Evolutionary conservation across 208 protist genomes (phyloP).

Genomic region (Kentomonas sorsogonicus): DNA sequence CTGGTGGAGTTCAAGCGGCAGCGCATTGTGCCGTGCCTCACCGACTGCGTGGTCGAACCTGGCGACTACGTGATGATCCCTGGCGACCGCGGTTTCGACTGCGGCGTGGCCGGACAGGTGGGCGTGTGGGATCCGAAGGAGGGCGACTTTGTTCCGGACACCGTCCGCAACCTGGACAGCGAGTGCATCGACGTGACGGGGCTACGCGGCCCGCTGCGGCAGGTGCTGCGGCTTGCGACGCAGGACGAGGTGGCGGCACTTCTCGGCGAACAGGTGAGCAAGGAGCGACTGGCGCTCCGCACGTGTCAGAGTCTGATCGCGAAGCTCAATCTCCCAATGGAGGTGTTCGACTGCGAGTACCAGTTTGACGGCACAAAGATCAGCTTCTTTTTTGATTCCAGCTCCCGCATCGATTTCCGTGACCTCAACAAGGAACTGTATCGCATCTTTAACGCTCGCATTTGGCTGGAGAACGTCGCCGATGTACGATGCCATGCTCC

Average conservation of each 20-base stretch:
- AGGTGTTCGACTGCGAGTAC: slow-evolving; percentile 82
- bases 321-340: slow-evolving; percentile 52
- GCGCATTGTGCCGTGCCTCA: slow-evolving; percentile 42
- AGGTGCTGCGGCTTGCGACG: slow-evolving; percentile 56
- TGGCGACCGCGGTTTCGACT: slow-evolving; percentile 76
- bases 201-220: slow-evolving; percentile 23
- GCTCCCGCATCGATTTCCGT: slow-evolving; percentile 65
- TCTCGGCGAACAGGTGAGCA: slow-evolving; percentile 45
- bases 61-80: slow-evolving; percentile 76
- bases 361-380: slow-evolving; percentile 89
- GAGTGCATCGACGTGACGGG: slow-evolving; percentile 18
- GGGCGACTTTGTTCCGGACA: slow-evolving; percentile 11
- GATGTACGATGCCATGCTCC: too few species aligned
- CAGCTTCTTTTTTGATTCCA: slow-evolving; percentile 82
- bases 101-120: slow-evolving; percentile 65
- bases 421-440: slow-evolving; percentile 72
- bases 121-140: slow-evolving; percentile 27
- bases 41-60: slow-evolving; percentile 16
- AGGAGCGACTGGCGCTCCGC: slow-evolving; percentile 63
- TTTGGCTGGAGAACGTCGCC: slow-evolving; percentile 89
- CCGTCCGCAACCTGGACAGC: slow-evolving; percentile 15
- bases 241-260: slow-evolving; percentile 56
- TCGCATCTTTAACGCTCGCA: slow-evolving; percentile 77
- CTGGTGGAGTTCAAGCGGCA: slow-evolving; percentile 83
- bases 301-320: slow-evolving; percentile 52